These are phyloP conservation scores for Vachellia pachyceras DNA, from an alignment of 306 rosid species.

Conservation along the genomic window DNA sequence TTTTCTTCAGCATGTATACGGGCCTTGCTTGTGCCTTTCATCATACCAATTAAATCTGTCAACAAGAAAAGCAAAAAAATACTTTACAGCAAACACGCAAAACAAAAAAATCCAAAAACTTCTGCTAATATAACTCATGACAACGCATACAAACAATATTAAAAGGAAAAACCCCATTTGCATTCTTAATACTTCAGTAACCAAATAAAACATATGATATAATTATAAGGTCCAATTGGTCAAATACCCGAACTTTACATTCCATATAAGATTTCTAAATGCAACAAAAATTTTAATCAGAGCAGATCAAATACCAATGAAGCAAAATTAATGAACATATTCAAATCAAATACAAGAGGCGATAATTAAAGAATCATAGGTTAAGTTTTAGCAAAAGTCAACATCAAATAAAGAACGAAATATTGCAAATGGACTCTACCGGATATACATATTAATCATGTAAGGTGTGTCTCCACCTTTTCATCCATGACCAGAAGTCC, in stretches of 20 bases:
- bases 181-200: neutral
- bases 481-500: no score
- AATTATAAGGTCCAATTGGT: neutral
- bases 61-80: slow-evolving; percentile 4
- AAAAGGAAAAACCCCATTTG: neutral
- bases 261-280: neutral
- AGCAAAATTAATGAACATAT: neutral
- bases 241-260: neutral
- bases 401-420: no score
- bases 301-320: neutral
- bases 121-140: neutral
- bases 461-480: no score
- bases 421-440: no score
- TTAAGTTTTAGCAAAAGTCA: no score
- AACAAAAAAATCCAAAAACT: neutral
- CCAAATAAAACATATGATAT: neutral
- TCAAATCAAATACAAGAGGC: no score
- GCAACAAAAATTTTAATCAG: neutral
- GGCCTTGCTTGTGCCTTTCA: slow-evolving; percentile 32
- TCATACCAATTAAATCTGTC: neutral
- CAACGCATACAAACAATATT: neutral
- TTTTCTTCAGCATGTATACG: slow-evolving; percentile 33
- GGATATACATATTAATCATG: no score
- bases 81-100: neutral
- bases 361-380: no score